Evolutionary conservation across 192 early-diverging fungal species (phyloP).

Genomic region (Mycoemilia scoparia): DNA sequence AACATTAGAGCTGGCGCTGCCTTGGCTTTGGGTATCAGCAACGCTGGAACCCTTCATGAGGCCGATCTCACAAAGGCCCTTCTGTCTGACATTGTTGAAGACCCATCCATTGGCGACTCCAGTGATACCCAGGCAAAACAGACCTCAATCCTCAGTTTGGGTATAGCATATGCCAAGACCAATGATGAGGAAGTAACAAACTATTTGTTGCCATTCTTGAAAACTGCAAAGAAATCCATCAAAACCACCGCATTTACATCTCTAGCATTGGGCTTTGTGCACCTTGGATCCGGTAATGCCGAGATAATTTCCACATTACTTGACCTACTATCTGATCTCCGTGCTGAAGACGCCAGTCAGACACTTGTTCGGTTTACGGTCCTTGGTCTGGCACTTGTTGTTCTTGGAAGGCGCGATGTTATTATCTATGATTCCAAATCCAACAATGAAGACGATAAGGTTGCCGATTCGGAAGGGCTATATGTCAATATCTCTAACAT

Average conservation of each 20-base stretch:
- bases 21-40: constrained; percentile 85
- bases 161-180: constrained; percentile 86
- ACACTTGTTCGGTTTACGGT: constrained; percentile 84
- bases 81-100: constrained; percentile 57
- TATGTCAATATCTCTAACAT: constrained; percentile 89
- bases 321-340: constrained; percentile 88
- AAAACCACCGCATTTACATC: constrained; percentile 81
- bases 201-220: constrained; percentile 60
- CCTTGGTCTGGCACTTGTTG: constrained; percentile 76
- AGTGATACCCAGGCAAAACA: constrained; percentile 37
- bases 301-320: constrained; percentile 84
- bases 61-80: constrained; percentile 83
- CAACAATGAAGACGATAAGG: no score
- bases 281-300: constrained; percentile 72
- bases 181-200: constrained; percentile 70
- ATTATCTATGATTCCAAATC: no score
- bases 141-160: constrained; percentile 76
- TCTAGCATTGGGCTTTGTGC: constrained; percentile 79
- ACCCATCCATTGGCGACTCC: constrained; percentile 22
- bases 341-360: constrained; percentile 70
- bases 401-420: constrained; percentile 82
- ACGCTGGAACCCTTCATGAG: constrained; percentile 74
- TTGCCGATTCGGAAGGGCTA: constrained; percentile 74
- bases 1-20: constrained; percentile 87
- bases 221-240: constrained; percentile 63